Conservation (phyloP, 176 grass and related monocot species). For the Puccinellia tenuiflora region DNA sequence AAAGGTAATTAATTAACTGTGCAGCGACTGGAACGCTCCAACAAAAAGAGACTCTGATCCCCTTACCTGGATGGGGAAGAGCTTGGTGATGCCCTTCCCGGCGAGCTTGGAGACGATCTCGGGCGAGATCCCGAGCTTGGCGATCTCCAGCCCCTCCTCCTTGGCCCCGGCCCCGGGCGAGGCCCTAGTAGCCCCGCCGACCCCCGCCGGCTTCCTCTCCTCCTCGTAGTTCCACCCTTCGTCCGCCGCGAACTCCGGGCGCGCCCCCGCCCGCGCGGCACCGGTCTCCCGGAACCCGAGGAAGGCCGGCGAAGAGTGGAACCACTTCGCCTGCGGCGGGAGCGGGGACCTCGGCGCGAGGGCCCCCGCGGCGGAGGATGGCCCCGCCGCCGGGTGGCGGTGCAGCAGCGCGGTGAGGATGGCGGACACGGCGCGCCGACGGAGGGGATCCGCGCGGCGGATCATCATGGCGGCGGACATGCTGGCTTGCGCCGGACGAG, state of each 20-base stretch:
- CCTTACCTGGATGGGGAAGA: constrained; percentile 93
- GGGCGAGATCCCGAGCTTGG: constrained; percentile 80
- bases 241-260: constrained; percentile 43
- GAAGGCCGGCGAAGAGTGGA: constrained; percentile 47
- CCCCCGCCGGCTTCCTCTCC: not conserved
- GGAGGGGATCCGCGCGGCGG: constrained; percentile 40
- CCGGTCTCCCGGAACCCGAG: constrained; percentile 55
- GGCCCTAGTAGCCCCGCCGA: not conserved
- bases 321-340: not conserved
- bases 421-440: constrained; percentile 15
- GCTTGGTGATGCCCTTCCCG: constrained; percentile 69
- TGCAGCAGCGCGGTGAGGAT: not conserved
- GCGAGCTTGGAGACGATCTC: constrained; percentile 68
- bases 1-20: not conserved
- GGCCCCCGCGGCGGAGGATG: not conserved
- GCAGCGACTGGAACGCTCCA: not conserved
- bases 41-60: no score
- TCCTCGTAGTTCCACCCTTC: constrained; percentile 48
- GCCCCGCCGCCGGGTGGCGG: not conserved
- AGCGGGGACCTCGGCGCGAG: not conserved
- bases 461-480: constrained; percentile 53
- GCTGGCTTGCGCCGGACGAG: not conserved
- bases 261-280: constrained; percentile 10
- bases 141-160: constrained; percentile 68
- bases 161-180: not conserved